Conservation (phyloP, 2,329 filamentous ascomycete species). For the Venturia oleaginea region DNA sequence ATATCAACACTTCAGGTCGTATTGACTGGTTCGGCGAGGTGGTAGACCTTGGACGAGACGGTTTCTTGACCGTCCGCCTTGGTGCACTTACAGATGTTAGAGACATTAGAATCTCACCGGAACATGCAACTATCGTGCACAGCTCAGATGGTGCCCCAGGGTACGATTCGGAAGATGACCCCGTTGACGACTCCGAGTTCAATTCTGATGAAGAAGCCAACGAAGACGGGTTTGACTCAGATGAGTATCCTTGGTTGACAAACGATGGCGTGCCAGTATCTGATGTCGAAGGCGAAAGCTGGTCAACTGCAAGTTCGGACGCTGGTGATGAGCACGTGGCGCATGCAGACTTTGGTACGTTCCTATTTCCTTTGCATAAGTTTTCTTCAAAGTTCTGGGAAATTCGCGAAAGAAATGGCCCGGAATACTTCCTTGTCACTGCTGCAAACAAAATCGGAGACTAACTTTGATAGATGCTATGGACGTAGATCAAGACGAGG, state of each 20-base stretch:
- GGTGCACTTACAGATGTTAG: slow-evolving; percentile 39
- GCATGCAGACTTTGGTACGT: background rate
- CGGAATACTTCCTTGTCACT: background rate
- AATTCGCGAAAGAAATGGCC: background rate
- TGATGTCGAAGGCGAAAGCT: slow-evolving; percentile 1
- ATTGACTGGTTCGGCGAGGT: slow-evolving; percentile 49
- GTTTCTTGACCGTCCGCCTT: slow-evolving; percentile 44
- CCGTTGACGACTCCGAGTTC: background rate
- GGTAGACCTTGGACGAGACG: slow-evolving; percentile 44
- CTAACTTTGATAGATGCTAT: background rate
- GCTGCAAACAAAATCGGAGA: background rate
- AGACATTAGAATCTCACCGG: slow-evolving; percentile 41
- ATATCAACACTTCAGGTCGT: slow-evolving; percentile 16
- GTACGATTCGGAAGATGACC: background rate
- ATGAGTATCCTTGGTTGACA: slow-evolving; percentile 4
- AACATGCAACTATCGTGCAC: slow-evolving; percentile 38
- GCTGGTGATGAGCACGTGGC: background rate
- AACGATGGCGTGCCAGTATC: slow-evolving; percentile 8
- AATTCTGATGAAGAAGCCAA: background rate
- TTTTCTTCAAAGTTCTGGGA: background rate
- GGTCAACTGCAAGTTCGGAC: slow-evolving; percentile 2
- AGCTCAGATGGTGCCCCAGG: slow-evolving; percentile 7
- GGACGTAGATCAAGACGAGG: background rate
- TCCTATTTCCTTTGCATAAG: background rate
- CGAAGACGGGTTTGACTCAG: background rate